Evolutionary conservation across 2,329 filamentous ascomycete genomes (phyloP).

Genomic region (Paraconiothyrium sp.): DNA sequence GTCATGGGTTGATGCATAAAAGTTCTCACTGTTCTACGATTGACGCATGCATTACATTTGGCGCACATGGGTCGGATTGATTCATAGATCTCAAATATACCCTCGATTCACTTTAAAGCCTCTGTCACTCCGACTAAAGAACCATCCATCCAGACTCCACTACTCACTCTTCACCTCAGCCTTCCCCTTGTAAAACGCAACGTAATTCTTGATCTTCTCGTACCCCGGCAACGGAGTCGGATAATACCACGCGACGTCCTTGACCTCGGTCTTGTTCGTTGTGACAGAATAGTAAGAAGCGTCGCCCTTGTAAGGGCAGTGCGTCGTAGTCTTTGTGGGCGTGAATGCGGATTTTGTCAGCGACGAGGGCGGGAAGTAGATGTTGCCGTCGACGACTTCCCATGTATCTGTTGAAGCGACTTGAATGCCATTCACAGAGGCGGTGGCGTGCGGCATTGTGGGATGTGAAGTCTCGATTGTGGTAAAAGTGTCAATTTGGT

Average conservation of each 20-base stretch:
- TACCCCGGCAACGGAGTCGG: slow-evolving; percentile 60
- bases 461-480: neutral
- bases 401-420: slow-evolving; percentile 62
- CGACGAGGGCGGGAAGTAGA: slow-evolving; percentile 57
- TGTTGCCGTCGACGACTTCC: slow-evolving; percentile 67
- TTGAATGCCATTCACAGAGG: slow-evolving; percentile 59
- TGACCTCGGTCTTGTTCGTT: slow-evolving; percentile 58
- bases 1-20: slow-evolving; percentile 59
- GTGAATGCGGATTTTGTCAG: slow-evolving; percentile 56
- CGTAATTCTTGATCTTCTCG: slow-evolving; percentile 62
- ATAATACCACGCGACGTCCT: slow-evolving; percentile 69
- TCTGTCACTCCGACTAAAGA: neutral
- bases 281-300: slow-evolving; percentile 66
- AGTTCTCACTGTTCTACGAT: neutral
- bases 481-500: too few species aligned
- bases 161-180: slow-evolving; percentile 26
- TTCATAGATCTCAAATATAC: slow-evolving; percentile 11
- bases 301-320: slow-evolving; percentile 67
- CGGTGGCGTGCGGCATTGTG: slow-evolving; percentile 53
- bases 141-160: neutral
- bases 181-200: slow-evolving; percentile 66
- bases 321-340: slow-evolving; percentile 58
- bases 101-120: neutral
- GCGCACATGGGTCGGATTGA: neutral
- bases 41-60: slow-evolving; percentile 6